Base-by-base conservation (phyloP, 2,329 filamentous ascomycete species). In the Zymoseptoria brevis region DNA sequence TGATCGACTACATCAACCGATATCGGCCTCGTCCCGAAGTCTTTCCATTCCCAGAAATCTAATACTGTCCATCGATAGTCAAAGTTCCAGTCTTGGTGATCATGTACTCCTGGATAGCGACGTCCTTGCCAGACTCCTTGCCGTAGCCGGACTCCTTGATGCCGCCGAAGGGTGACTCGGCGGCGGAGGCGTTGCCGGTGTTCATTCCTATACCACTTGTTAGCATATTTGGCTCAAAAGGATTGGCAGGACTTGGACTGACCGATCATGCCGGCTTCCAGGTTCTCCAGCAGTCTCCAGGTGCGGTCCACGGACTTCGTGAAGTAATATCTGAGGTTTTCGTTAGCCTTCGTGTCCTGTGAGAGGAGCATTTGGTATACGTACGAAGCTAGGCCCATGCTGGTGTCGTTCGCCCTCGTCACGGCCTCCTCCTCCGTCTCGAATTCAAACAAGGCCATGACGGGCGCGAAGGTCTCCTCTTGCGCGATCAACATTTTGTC, bases 61-160 rank as follows among this genome's bases (percentile, higher is more conserved):
- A 81, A 65, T 80, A 82, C 62, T 83, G 80, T 3, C 76, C 81
- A 54, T 82, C 80, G 54, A 87, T 67, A 0, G 83, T 85, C 63
- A 87, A 74, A 0, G 84, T 87, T 8, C 84, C 84, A 0, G 84
- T 87, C 76, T 87, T 87, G 11, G 81, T 83, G 51, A 86, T 80
- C 67, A 69, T 68, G 65, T 85, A 86, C 69, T 86, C 84, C 51
- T 80, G 77, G 19, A 86, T 79, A 3, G 84, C 84, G 54, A 87
- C 83, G 62, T 86, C 83, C 72, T 85, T 87, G 16, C 85, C 85
- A 30, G 79, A 82, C 69, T 87, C 85, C 71, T 87, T 87, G 21
- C 85, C 85, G 68, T 87, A 87, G 0, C 85, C 85, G 5, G 80
- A 83, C 68, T 87, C 83, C 74, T 87, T 87, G 67, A 87, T 85